Conservation (phyloP, 73 alveolate genomes). For the Paramecium tetraurelia region DNA sequence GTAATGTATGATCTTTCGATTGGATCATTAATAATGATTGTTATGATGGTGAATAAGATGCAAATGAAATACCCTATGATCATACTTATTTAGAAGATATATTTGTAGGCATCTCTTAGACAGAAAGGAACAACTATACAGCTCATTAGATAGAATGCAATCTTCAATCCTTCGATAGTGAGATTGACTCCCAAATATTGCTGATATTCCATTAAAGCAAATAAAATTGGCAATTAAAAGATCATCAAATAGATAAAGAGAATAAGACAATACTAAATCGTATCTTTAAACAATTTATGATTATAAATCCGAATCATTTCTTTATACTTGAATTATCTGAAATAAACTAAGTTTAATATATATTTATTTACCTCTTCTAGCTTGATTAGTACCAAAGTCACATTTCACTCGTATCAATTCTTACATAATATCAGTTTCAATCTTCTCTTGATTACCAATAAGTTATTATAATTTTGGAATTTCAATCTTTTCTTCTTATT, state of each 20-base stretch:
- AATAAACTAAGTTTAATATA: not conserved
- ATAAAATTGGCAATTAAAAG: not conserved
- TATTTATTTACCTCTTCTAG: not conserved
- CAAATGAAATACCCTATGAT: not conserved
- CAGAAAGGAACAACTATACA: constrained; percentile 9
- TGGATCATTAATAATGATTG: not conserved
- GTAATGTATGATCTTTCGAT: not conserved
- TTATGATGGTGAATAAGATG: not conserved
- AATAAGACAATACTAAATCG: not conserved
- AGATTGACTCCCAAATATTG: not conserved
- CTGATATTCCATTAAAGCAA: not conserved
- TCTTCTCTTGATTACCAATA: constrained; percentile 30
- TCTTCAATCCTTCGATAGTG: not conserved
- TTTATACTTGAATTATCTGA: not conserved
- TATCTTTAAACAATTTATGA: not conserved
- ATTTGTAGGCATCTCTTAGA: not conserved
- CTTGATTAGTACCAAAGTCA: not conserved
- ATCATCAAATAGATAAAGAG: not conserved
- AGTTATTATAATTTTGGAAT: constrained; percentile 8
- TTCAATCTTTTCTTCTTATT: constrained; percentile 36
- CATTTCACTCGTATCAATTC: constrained; percentile 20
- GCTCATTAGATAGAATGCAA: not conserved
- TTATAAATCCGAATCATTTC: not conserved
- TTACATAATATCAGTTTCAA: not conserved
- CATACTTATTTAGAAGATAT: not conserved